Evolutionary conservation across 352 stramenopile species (phyloP), one percentile per base, ranked within the genome.

Genomic region (Hyaloperonospora arabidopsidis): DNA sequence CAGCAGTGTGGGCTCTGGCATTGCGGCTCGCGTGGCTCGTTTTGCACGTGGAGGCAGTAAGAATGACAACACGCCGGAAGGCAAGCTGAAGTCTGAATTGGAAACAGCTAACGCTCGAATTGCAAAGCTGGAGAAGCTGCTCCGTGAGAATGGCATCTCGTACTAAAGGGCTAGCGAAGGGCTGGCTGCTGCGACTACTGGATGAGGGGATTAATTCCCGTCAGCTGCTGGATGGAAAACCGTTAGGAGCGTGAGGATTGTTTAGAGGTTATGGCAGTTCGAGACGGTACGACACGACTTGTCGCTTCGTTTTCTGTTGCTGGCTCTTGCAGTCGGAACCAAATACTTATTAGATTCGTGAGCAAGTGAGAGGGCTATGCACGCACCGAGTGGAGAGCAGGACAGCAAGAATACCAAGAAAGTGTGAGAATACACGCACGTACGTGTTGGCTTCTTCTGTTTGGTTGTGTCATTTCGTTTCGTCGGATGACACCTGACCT

Each of bases 41-140:
- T 69, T 76, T 44, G 67, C 71, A 46, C 67, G 62, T 32, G 61
- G 59, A 4, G 63, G 57, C n/a, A 68, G 58, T 32, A 76, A 76
- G 45, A 46, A 49, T 35, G 67, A 76, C 45, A 72, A 67, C 40
- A 71, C 67, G 38, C 51, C 71, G 6, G 76, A 87, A 49, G 66
- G 66, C 39, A 80, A 84, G 54, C 68, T 94, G 29, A 82, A 93
- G 68, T 54, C 66, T n/a, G 80, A 93, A 15, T 57, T 95, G 45
- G 77, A 90, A 11, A 68, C 74, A 13, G 84, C 84, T 36, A 91
- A 92, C 48, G 76, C 80, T 53, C 84, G 83, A 67, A 95, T 95
- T 57, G 76, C 79, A 29, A 71, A 92, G 47, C 59, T 95, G 41
- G 84, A 95, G 59, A 85, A 84, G 57, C 81, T 89, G 68, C 74